Evolutionary conservation across 257 asterid species (phyloP).

Genomic region (Coffea eugenioides): DNA sequence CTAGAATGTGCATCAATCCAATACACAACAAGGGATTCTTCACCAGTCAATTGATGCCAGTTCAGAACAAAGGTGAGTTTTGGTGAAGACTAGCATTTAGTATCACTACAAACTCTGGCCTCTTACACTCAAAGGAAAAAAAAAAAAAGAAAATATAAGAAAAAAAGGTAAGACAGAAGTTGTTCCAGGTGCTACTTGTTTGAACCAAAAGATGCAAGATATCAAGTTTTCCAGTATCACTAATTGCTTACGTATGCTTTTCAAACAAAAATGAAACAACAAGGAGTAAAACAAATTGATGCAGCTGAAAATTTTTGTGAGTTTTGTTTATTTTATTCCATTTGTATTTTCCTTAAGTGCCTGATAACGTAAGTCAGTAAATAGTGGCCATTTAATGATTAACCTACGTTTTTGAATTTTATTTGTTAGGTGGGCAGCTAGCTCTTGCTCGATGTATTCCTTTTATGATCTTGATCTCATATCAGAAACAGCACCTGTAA

Average conservation of each 20-base stretch:
- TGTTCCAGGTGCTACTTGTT: not conserved
- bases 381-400: not conserved
- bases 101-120: not conserved
- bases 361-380: not conserved
- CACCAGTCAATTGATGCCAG: conserved; percentile 15
- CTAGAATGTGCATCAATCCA: conserved; percentile 93
- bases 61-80: conserved; percentile 67
- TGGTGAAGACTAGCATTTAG: not conserved
- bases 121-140: not conserved
- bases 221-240: not conserved
- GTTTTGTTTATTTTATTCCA: no score
- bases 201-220: not conserved
- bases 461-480: conserved; percentile 75
- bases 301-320: not conserved
- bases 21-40: conserved; percentile 46
- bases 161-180: not conserved
- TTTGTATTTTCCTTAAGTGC: not conserved
- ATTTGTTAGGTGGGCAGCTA: conserved; percentile 31
- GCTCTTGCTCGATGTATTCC: conserved; percentile 72
- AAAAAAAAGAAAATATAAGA: not conserved
- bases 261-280: not conserved
- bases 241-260: not conserved
- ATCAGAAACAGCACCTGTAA: conserved; percentile 26
- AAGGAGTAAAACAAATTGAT: not conserved
- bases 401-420: conserved; percentile 5